Base-by-base conservation (phyloP, 495 filamentous ascomycete genomes). In the Aspergillus baeticus region DNA sequence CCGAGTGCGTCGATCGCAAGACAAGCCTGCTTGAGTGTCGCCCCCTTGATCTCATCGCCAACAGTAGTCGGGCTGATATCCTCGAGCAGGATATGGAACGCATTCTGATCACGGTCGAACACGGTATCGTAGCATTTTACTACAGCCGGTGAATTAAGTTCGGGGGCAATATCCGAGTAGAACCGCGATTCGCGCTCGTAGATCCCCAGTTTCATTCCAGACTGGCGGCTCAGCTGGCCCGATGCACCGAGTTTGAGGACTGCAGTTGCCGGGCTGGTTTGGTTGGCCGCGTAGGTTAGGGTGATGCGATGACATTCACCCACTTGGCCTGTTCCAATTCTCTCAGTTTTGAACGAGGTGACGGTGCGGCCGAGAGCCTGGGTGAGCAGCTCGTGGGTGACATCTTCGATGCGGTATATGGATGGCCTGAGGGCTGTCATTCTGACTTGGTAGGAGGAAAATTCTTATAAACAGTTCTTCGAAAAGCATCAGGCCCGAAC, bases 111-210 rank as follows among this genome's bases (percentile, higher is more conserved):
- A 10, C n/a, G 22, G 14, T 33, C 13, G 22, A 33, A 8, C 1
- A 21, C 7, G 10, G 44, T 47, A 33, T 29, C 10, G 17, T 47
- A 47, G 23, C 44, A 47, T n/a, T 29, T n/a, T 1, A 18, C 44
- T 4, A 47, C 5, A 14, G 20, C n/a, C 7, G 44, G 10, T 2
- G 8, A 47, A n/a, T 33, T 15, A 3, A 47, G 13, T 6, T 10
- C 14, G 26, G 22, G 44, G 6, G 44, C 44, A 31, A 47, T 29
- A 2, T 47, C 44, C 0, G 44, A 29, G 14, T 47, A 47, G 44
- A 47, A 47, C 1, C 44, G 44, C 5, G 44, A 47, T 47, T 47
- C 44, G 0, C 44, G 44, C 44, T 47, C 44, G 26, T 47, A 47
- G 44, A 47, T 47, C 10, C 44, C 44, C 23, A 47, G 22, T 14